Percentiles rank a stretch among this genome's conserved stretches.
Evolutionary conservation across 2,329 filamentous ascomycete species (phyloP).

Genomic region (Xylariaceae sp.): DNA sequence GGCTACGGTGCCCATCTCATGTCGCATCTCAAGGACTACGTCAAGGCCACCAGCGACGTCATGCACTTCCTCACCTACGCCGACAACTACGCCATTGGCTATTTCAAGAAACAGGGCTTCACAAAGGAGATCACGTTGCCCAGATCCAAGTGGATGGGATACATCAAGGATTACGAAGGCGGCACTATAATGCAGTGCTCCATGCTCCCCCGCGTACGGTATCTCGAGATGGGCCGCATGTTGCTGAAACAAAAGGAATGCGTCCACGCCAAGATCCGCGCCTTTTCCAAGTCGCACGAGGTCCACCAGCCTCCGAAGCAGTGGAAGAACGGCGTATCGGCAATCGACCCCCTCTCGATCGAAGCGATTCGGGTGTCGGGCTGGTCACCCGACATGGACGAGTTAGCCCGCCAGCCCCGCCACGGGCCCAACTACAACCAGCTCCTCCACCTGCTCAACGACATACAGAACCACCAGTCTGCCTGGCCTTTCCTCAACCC

Average conservation of each 20-base stretch:
- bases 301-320: conserved; percentile 80
- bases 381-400: conserved; percentile 98
- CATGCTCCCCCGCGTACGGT: conserved; percentile 92
- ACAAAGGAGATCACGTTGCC: conserved; percentile 97
- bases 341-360: conserved; percentile 83
- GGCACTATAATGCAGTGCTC: conserved; percentile 99
- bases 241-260: conserved; percentile 95
- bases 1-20: conserved; percentile 97
- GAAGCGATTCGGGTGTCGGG: conserved; percentile 86
- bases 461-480: conserved; percentile 88
- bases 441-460: conserved; percentile 85
- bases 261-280: conserved; percentile 90
- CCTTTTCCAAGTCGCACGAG: conserved; percentile 83
- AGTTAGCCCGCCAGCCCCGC: conserved; percentile 87
- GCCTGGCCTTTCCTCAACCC: conserved; percentile 94
- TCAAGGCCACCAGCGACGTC: conserved; percentile 91
- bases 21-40: conserved; percentile 97
- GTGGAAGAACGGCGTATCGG: conserved; percentile 71
- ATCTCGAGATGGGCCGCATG: conserved; percentile 90
- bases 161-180: conserved; percentile 99
- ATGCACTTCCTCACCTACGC: conserved; percentile 99
- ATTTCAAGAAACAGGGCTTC: conserved; percentile 99
- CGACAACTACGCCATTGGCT: conserved; percentile 97
- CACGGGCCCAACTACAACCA: conserved; percentile 97
- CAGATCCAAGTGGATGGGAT: conserved; percentile 93